phyloP scores from a whole-genome alignment of 192 early-diverging fungal species.

The Coemansia sp. region DNA sequence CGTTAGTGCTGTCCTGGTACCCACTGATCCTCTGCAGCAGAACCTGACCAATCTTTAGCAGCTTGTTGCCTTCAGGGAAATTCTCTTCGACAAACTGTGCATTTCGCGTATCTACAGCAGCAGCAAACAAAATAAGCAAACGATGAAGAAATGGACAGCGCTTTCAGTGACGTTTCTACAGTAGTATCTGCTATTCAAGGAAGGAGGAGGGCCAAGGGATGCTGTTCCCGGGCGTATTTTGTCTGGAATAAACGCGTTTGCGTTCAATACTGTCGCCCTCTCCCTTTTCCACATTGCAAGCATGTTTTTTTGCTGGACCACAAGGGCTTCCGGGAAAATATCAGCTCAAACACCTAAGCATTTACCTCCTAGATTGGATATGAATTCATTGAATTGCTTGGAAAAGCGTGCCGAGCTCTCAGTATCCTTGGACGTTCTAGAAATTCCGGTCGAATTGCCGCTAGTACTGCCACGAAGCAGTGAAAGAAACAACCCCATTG shows the following conservation, averaged over 20 bases:
- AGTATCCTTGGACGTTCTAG: constrained; percentile 21
- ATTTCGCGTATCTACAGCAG: constrained; percentile 30
- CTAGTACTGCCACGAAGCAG: constrained; percentile 38
- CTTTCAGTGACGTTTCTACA: background rate
- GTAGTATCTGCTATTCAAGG: background rate
- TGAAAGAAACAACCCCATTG: constrained; percentile 47
- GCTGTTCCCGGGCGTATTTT: background rate
- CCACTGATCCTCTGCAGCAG: constrained; percentile 35
- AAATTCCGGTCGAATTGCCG: constrained; percentile 13
- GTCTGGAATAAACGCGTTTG: background rate
- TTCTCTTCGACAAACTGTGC: constrained; percentile 27
- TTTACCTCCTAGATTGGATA: constrained; percentile 52
- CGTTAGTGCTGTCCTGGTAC: constrained; percentile 41
- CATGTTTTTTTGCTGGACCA: too few species aligned
- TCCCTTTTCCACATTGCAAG: too few species aligned
- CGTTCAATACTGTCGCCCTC: background rate
- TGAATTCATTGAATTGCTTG: constrained; percentile 53
- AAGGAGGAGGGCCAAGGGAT: background rate
- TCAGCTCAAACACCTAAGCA: background rate
- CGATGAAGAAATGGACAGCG: background rate
- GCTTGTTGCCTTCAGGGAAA: constrained; percentile 31
- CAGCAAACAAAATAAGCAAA: background rate
- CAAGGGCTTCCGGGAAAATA: too few species aligned
- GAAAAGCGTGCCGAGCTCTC: constrained; percentile 42
- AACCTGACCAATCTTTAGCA: constrained; percentile 25